Base-by-base conservation (phyloP, 768 basidiomycete genomes). In the Leccinellum luteum region DNA sequence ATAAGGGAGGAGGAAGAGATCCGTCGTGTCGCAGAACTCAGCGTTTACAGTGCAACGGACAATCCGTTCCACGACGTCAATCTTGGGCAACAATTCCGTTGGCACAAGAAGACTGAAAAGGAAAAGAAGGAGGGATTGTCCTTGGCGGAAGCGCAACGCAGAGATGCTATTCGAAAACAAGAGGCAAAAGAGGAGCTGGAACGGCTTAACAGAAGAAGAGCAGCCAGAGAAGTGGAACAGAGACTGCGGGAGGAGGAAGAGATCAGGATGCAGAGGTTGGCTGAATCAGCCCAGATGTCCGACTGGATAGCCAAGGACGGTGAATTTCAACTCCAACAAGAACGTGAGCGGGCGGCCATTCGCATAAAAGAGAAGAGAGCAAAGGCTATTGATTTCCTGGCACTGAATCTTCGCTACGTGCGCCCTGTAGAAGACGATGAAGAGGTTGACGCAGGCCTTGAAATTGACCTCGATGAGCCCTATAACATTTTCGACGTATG, bases 11-110 rank as follows among this genome's bases (percentile, higher is more conserved):
- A 93, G 63, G 94, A 96, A 65, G 94, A 97, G 67, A 89, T 91
- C 23, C 87, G 95, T 27, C 87, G 90, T 64, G 88, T 97, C 15
- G 94, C 93, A 10, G 96, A 98, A 73, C 82, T 98, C 44, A 95
- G 94, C 63, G 89, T 97, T 62, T 98, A 98, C 78, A 94, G 93
- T 63, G 92, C 94, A 48, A 86, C 87, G 13, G 95, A 98, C 79
- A 99, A 98, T 68, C 97, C 97, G 0, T 99, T 98, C 78, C 93
- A 97, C 74, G 97, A 98, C 66, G 87, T 92, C 60, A 98, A 98
- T 72, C 87, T 98, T 31, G 89, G 87, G 21, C 92, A 98, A 69
- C 93, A 95, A 71, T 99, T 99, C 74, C 86, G 90, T 57, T 99
- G 97, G 97, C 92, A 94, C 76, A 99, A 99, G 81, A 99, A 99